A percentile compares a stretch with the other conserved stretches of the same genome.
phyloP scores from a whole-genome alignment of 805 yeast genomes.

The Grigorovia humatica region DNA sequence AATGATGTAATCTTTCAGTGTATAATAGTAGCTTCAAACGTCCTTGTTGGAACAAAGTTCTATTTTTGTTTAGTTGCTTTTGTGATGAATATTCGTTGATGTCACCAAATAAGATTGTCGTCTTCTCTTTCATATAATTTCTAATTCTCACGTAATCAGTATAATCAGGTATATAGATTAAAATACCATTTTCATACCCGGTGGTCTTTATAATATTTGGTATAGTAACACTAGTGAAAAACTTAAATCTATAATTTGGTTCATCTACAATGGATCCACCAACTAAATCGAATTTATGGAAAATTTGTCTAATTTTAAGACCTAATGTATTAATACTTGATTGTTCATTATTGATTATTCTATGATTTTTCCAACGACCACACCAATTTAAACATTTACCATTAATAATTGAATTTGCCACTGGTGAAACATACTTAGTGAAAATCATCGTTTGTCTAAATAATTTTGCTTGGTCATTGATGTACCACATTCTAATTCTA shows the following conservation, averaged over 20 bases:
- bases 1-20: slow-evolving; percentile 90
- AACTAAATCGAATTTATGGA: slow-evolving; percentile 54
- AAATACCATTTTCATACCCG: slow-evolving; percentile 59
- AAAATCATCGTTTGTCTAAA: slow-evolving; percentile 74
- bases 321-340: slow-evolving; percentile 60
- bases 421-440: slow-evolving; percentile 72
- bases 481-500: slow-evolving; percentile 84
- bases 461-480: slow-evolving; percentile 65
- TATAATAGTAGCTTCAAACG: slow-evolving; percentile 66
- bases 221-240: slow-evolving; percentile 60
- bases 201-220: slow-evolving; percentile 58
- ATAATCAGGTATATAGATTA: slow-evolving; percentile 77
- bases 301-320: slow-evolving; percentile 54
- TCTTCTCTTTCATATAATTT: slow-evolving; percentile 45
- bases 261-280: slow-evolving; percentile 45
- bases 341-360: slow-evolving; percentile 32
- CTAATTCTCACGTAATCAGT: slow-evolving; percentile 75
- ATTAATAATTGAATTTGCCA: slow-evolving; percentile 52
- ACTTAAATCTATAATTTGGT: slow-evolving; percentile 75
- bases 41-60: slow-evolving; percentile 58
- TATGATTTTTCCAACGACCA: slow-evolving; percentile 52
- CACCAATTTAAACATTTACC: slow-evolving; percentile 43
- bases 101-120: slow-evolving; percentile 56
- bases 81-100: slow-evolving; percentile 76
- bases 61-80: slow-evolving; percentile 56